Percentiles rank a stretch among this genome's conserved stretches.
phyloP scores from a whole-genome alignment of 768 basidiomycete species.

The Auriscalpium orientale region DNA sequence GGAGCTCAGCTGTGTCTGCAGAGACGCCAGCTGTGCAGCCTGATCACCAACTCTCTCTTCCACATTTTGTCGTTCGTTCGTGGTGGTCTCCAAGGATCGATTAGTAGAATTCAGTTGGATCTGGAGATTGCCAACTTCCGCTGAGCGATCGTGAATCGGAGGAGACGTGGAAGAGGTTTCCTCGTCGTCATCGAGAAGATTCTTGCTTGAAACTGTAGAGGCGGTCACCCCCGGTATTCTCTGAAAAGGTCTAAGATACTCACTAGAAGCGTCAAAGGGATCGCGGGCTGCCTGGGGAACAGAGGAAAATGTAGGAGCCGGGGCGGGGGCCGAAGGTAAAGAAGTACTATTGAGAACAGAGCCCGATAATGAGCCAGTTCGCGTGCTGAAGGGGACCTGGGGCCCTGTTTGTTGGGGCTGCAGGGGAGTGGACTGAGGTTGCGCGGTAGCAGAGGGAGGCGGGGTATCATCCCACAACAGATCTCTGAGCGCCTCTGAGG shows the following conservation, averaged over 20 bases:
- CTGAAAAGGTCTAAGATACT: constrained; percentile 13
- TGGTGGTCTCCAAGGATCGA: constrained; percentile 56
- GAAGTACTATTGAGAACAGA: too few species aligned
- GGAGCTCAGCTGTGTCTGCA: constrained; percentile 77
- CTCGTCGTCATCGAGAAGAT: constrained; percentile 75
- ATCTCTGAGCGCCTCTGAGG: constrained; percentile 36
- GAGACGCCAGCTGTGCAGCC: constrained; percentile 64
- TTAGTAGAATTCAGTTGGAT: constrained; percentile 81
- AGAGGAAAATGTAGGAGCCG: neutral
- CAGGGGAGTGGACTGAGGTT: constrained; percentile 29
- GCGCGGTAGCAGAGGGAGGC: constrained; percentile 25
- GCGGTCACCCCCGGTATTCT: neutral
- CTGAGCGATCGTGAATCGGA: constrained; percentile 63
- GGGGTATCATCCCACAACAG: constrained; percentile 37
- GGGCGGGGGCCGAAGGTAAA: neutral
- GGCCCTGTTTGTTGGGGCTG: constrained; percentile 7
- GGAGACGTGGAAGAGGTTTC: constrained; percentile 39
- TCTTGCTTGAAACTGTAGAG: constrained; percentile 23
- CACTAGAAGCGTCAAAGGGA: constrained; percentile 40
- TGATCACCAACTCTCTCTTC: constrained; percentile 63
- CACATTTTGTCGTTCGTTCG: constrained; percentile 55
- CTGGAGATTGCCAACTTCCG: constrained; percentile 80
- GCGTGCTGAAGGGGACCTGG: too few species aligned
- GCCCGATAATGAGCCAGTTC: too few species aligned
- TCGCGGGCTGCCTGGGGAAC: constrained; percentile 27